phyloP scores from a whole-genome alignment of 192 early-diverging fungal species.

The Coemansia aciculifera region DNA sequence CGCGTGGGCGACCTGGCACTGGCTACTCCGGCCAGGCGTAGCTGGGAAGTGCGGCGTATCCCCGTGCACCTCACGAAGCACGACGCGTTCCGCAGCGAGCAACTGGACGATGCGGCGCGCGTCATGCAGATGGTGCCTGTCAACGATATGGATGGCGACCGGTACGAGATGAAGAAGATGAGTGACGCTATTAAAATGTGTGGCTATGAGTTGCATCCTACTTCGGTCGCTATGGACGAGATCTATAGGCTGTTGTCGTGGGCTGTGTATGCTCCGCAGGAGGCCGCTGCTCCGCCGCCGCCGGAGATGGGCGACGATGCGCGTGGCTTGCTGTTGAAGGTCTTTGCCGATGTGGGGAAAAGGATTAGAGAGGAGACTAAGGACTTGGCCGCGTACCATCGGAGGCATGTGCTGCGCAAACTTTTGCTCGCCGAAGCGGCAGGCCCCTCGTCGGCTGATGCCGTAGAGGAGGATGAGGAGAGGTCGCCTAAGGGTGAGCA shows the following conservation, averaged over 20 bases:
- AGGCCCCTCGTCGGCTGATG: background rate
- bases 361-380: slow-evolving; percentile 41
- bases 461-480: slow-evolving; percentile 1
- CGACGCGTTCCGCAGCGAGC: slow-evolving; percentile 32
- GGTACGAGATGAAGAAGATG: slow-evolving; percentile 51
- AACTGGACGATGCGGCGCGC: slow-evolving; percentile 14
- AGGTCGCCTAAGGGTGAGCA: slow-evolving; percentile 4
- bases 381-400: slow-evolving; percentile 49
- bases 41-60: slow-evolving; percentile 26
- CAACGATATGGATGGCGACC: slow-evolving; percentile 21
- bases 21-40: slow-evolving; percentile 12
- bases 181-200: slow-evolving; percentile 51
- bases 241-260: slow-evolving; percentile 40
- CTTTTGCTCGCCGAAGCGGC: slow-evolving; percentile 23
- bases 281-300: background rate
- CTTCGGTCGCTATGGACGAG: slow-evolving; percentile 20
- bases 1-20: background rate
- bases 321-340: slow-evolving; percentile 20
- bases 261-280: slow-evolving; percentile 31
- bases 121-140: slow-evolving; percentile 27
- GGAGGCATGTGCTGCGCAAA: slow-evolving; percentile 43
- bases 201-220: slow-evolving; percentile 36
- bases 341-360: slow-evolving; percentile 38
- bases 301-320: slow-evolving; percentile 35
- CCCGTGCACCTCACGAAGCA: slow-evolving; percentile 45